Percentiles rank a stretch among this genome's conserved stretches.
Evolutionary conservation across 768 basidiomycete genomes (phyloP).

Genomic region (Sutorius australiensis): DNA sequence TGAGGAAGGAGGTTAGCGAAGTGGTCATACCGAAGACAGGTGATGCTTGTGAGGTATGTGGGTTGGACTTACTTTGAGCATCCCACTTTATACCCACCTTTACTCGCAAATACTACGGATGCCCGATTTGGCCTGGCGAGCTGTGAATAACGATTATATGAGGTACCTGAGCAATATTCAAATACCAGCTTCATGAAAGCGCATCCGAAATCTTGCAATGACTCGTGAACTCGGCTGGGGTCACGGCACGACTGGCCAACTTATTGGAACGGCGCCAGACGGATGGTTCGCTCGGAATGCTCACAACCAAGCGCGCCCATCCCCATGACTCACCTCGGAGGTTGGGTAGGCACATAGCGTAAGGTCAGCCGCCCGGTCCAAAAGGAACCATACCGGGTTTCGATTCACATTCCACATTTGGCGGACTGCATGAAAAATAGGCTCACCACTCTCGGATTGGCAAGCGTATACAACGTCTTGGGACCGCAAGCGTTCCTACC

Average conservation of each 20-base stretch:
- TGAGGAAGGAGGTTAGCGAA: not conserved
- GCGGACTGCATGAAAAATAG: not conserved
- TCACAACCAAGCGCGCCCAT: too few species aligned
- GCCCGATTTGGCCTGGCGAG: not conserved
- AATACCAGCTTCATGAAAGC: not conserved
- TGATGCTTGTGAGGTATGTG: not conserved
- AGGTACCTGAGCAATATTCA: not conserved
- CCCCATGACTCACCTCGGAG: not conserved
- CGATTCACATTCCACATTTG: not conserved
- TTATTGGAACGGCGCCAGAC: not conserved
- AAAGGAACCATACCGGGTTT: not conserved
- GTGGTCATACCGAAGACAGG: not conserved
- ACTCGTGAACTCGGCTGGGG: not conserved
- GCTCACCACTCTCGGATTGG: not conserved
- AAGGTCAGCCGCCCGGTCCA: not conserved
- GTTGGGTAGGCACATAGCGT: not conserved
- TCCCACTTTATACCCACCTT: slow-evolving; percentile 6
- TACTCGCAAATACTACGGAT: not conserved
- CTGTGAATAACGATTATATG: not conserved
- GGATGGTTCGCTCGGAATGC: too few species aligned
- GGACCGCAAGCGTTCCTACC: not conserved
- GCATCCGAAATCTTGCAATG: too few species aligned
- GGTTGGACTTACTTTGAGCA: not conserved
- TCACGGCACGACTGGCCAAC: not conserved
- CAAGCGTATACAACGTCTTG: not conserved